Percentiles rank a stretch among this genome's conserved stretches.
Evolutionary conservation across 305 asterid genomes (phyloP).

Genomic region (Fraxinus albicans): DNA sequence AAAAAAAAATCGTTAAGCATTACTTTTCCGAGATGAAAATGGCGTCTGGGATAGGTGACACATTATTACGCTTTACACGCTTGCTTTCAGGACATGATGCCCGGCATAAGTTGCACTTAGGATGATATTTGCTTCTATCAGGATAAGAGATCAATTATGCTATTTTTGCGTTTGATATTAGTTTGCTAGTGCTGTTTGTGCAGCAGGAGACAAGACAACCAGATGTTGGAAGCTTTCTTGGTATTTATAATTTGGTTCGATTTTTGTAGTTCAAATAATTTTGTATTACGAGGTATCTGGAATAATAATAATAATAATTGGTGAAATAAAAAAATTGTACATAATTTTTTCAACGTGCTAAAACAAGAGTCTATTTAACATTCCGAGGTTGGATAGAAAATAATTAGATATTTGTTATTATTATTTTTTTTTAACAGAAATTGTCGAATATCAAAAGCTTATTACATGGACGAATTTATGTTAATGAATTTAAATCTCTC

Average conservation of each 20-base stretch:
- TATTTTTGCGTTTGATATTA: background rate
- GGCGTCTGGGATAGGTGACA: background rate
- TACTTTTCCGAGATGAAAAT: background rate
- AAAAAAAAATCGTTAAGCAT: background rate
- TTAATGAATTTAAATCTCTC: too few species aligned
- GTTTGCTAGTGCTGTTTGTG: background rate
- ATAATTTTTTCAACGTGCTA: too few species aligned
- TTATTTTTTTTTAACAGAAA: too few species aligned
- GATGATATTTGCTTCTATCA: background rate
- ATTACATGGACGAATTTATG: too few species aligned
- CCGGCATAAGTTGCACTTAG: background rate
- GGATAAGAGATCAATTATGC: background rate
- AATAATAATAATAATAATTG: background rate
- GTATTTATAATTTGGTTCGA: background rate
- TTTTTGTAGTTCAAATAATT: background rate
- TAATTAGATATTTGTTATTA: background rate
- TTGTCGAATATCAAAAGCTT: background rate
- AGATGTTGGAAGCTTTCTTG: background rate
- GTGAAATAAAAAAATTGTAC: background rate
- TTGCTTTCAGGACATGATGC: background rate
- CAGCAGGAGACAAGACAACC: background rate
- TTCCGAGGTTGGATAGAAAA: background rate
- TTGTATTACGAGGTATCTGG: background rate
- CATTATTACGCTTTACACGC: background rate
- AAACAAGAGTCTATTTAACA: background rate